Conservation (phyloP, 2,329 filamentous ascomycete species). For the Colletotrichum sansevieriae region DNA sequence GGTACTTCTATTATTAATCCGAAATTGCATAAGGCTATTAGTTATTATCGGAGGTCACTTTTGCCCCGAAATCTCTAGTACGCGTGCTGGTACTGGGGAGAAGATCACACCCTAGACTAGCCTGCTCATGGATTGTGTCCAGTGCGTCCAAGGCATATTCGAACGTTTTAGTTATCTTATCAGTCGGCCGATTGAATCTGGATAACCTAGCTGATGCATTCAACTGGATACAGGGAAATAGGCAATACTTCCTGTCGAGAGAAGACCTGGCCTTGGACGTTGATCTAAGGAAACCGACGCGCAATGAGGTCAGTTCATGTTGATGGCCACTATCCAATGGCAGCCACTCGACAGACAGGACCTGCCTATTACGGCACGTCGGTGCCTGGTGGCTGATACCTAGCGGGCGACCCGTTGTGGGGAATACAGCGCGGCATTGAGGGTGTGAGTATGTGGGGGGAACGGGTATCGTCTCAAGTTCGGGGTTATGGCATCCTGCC, state of each 20-base stretch:
- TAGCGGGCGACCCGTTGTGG: slow-evolving; percentile 6
- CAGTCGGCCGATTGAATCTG: too few relatives aligned
- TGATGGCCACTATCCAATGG: slow-evolving; percentile 6
- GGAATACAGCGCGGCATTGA: background rate
- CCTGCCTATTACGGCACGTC: slow-evolving; percentile 16
- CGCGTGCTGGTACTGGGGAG: too few relatives aligned
- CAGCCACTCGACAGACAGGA: background rate
- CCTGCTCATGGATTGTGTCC: too few relatives aligned
- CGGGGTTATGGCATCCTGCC: slow-evolving; percentile 10
- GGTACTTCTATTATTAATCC: too few relatives aligned
- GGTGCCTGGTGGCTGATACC: background rate
- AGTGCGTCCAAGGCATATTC: background rate
- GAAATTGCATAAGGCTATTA: too few relatives aligned
- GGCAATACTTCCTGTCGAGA: background rate
- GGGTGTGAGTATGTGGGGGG: slow-evolving; percentile 2
- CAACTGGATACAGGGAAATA: background rate
- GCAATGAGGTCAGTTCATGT: slow-evolving; percentile 6
- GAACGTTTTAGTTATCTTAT: background rate
- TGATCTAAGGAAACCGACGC: background rate
- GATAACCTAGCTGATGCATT: too few relatives aligned
- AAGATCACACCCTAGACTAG: too few relatives aligned
- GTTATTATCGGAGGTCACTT: too few relatives aligned
- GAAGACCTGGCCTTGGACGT: background rate
- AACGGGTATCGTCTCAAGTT: slow-evolving; percentile 20
- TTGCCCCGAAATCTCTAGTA: too few relatives aligned